Evolutionary conservation across 2,329 filamentous ascomycete genomes (phyloP).

Genomic region (Fusarium devonianum): DNA sequence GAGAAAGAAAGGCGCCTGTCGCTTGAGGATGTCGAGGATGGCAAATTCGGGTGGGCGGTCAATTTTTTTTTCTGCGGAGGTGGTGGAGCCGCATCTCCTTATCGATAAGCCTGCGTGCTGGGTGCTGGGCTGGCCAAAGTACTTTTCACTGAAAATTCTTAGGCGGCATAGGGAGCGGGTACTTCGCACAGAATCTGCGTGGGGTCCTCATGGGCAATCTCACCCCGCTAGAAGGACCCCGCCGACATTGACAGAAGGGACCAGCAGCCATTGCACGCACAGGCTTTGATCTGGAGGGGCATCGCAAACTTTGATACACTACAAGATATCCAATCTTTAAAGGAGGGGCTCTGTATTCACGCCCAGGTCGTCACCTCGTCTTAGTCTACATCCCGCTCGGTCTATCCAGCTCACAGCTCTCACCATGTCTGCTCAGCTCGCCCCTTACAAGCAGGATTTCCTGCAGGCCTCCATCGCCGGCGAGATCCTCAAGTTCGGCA

Average conservation of each 20-base stretch:
- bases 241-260: slow-evolving; percentile 18
- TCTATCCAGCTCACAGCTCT: background rate
- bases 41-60: slow-evolving; percentile 42
- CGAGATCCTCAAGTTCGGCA: slow-evolving; percentile 80
- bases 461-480: slow-evolving; percentile 72
- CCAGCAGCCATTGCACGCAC: slow-evolving; percentile 7
- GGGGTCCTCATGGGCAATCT: too few relatives aligned
- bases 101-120: too few relatives aligned
- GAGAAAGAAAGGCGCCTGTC: slow-evolving; percentile 12
- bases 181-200: too few relatives aligned
- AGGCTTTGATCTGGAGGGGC: slow-evolving; percentile 9
- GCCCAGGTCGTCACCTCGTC: background rate
- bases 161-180: too few relatives aligned
- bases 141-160: slow-evolving; percentile 2
- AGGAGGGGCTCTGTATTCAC: background rate
- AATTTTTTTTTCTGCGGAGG: slow-evolving; percentile 44
- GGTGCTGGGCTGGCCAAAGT: too few relatives aligned
- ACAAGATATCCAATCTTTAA: slow-evolving; percentile 2
- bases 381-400: too few relatives aligned
- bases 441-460: slow-evolving; percentile 75
- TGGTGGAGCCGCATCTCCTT: too few relatives aligned
- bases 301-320: slow-evolving; percentile 36
- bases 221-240: slow-evolving; percentile 35
- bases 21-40: slow-evolving; percentile 31
- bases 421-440: slow-evolving; percentile 55